Percentiles rank a stretch among this genome's conserved stretches.
phyloP scores from a whole-genome alignment of 2,329 filamentous ascomycete species.

The Nigrospora oryzae region DNA sequence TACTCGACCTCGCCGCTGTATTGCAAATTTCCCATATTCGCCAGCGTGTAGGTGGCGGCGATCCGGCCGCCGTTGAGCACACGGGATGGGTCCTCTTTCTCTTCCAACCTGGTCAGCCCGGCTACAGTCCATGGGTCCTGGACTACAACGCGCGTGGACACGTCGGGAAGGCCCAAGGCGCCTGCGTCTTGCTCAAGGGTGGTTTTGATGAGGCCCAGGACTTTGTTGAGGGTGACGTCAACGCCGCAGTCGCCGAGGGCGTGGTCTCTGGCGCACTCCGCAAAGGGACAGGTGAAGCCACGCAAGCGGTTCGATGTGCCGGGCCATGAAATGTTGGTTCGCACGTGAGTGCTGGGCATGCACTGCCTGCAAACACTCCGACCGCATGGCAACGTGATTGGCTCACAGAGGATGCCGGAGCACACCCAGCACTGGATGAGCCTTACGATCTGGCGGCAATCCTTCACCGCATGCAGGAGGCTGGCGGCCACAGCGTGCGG shows the following conservation, averaged over 20 bases:
- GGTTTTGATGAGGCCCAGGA: conserved; percentile 51
- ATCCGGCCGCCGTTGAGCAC: conserved; percentile 50
- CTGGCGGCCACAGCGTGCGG: conserved; percentile 9
- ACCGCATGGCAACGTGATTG: conserved; percentile 75
- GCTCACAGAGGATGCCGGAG: conserved; percentile 56
- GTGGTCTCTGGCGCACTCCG: conserved; percentile 61
- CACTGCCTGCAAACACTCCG: conserved; percentile 69
- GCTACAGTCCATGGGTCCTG: conserved; percentile 30
- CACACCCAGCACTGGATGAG: conserved; percentile 73
- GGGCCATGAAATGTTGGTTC: conserved; percentile 71
- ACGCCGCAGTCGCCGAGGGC: conserved; percentile 66
- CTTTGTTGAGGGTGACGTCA: conserved; percentile 69
- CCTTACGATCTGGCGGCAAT: conserved; percentile 58
- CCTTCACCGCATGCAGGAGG: conserved; percentile 37
- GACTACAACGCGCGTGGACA: conserved; percentile 29
- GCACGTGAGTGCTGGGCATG: conserved; percentile 56
- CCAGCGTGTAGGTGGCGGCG: conserved; percentile 58
- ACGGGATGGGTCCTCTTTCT: conserved; percentile 19
- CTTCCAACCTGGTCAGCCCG: conserved; percentile 29
- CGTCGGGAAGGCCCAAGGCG: conserved; percentile 21
- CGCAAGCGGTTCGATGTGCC: conserved; percentile 55
- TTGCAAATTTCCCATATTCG: conserved; percentile 25
- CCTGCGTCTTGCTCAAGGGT: conserved; percentile 36
- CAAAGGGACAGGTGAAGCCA: conserved; percentile 68
- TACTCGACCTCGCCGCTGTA: conserved; percentile 21